These are phyloP conservation scores for Austroboletus rostrupii DNA, from an alignment of 1,284 basidiomycete species.

Conservation along the genomic window DNA sequence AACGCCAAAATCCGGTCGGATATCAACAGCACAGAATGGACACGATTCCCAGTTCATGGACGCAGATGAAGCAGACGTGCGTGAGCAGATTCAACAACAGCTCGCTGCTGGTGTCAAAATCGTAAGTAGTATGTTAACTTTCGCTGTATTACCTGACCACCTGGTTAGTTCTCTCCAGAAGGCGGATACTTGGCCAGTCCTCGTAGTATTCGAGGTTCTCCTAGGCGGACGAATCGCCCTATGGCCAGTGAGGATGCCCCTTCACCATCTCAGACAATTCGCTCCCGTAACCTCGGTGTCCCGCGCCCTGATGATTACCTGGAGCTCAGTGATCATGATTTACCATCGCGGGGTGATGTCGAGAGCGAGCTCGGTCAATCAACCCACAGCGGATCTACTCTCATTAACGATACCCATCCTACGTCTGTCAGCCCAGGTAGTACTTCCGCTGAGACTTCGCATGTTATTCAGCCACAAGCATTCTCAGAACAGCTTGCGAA, in stretches of 20 bases:
- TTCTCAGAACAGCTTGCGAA: constrained; percentile 60
- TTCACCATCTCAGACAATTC: constrained; percentile 32
- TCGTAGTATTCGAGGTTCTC: constrained; percentile 63
- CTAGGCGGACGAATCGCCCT: constrained; percentile 45
- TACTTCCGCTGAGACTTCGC: constrained; percentile 33
- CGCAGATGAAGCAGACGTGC: constrained; percentile 82
- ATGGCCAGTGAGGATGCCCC: constrained; percentile 36
- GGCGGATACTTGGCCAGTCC: constrained; percentile 56
- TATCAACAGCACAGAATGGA: constrained; percentile 47
- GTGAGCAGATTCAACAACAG: constrained; percentile 81
- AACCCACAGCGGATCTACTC: constrained; percentile 40
- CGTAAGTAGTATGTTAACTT: constrained; percentile 39
- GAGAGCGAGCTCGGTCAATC: constrained; percentile 56
- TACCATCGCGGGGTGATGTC: constrained; percentile 40
- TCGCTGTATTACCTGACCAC: constrained; percentile 10
- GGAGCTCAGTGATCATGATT: constrained; percentile 39
- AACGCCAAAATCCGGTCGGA: constrained; percentile 27
- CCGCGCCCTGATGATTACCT: constrained; percentile 41
- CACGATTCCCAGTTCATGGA: constrained; percentile 85
- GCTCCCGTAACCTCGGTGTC: constrained; percentile 40
- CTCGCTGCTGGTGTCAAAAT: constrained; percentile 71
- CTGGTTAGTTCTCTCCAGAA: constrained; percentile 45
- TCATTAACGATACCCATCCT: constrained; percentile 46
- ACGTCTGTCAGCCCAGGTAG: constrained; percentile 55
- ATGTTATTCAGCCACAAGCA: constrained; percentile 39